Percentiles rank a stretch among this genome's conserved stretches.
Conservation (phyloP, 495 filamentous ascomycete genomes). For the Penicillium dipodomyicola region DNA sequence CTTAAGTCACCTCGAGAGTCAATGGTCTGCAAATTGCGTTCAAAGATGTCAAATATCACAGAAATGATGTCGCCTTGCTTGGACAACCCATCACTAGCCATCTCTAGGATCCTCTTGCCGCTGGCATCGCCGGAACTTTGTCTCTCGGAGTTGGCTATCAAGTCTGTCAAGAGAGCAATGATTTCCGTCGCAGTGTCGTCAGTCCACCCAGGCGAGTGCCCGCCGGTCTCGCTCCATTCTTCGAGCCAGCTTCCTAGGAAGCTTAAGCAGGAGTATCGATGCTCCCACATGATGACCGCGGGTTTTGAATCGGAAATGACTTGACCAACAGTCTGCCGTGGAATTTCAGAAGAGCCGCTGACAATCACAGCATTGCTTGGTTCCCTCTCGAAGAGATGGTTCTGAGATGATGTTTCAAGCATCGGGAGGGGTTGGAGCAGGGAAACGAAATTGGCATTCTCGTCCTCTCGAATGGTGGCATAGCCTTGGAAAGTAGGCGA, state of each 20-base stretch:
- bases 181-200: slow-evolving; percentile 60
- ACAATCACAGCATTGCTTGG: slow-evolving; percentile 39
- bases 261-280: slow-evolving; percentile 72
- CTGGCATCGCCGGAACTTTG: slow-evolving; percentile 30
- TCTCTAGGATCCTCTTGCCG: slow-evolving; percentile 59
- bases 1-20: slow-evolving; percentile 51
- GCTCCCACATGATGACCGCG: slow-evolving; percentile 65
- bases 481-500: slow-evolving; percentile 66
- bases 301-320: slow-evolving; percentile 66
- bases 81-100: slow-evolving; percentile 70
- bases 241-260: slow-evolving; percentile 74
- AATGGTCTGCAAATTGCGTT: slow-evolving; percentile 66
- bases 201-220: slow-evolving; percentile 32
- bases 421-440: slow-evolving; percentile 43
- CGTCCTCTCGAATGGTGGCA: slow-evolving; percentile 74
- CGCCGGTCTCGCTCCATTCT: slow-evolving; percentile 47
- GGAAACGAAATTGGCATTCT: slow-evolving; percentile 66
- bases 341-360: slow-evolving; percentile 45
- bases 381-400: slow-evolving; percentile 18
- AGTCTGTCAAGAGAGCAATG: slow-evolving; percentile 58
- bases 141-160: slow-evolving; percentile 44
- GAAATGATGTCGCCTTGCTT: slow-evolving; percentile 74
- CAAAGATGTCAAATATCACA: slow-evolving; percentile 80
- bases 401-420: slow-evolving; percentile 29
- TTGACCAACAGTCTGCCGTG: slow-evolving; percentile 64